Percentiles rank a stretch among this genome's conserved stretches.
Conservation (phyloP, 2,329 filamentous ascomycete species). For the Cercospora sp. region DNA sequence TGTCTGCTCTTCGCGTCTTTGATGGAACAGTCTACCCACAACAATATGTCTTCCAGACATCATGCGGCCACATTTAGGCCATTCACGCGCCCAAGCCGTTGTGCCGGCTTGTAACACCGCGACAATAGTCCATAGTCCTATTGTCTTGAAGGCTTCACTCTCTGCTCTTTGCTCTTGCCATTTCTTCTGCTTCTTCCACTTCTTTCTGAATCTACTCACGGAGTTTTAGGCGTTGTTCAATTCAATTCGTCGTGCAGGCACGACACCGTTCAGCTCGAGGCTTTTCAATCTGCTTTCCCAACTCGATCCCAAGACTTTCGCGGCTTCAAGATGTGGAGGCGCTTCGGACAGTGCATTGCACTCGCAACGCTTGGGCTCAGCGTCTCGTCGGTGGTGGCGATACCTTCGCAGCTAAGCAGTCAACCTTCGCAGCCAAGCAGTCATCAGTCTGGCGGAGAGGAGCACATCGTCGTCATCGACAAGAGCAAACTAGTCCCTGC, state of each 20-base stretch:
- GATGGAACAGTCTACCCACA: neutral
- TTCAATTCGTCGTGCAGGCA: neutral
- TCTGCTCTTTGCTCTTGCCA: neutral
- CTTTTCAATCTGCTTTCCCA: neutral
- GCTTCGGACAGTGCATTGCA: neutral
- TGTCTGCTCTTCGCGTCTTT: neutral
- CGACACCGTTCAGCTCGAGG: neutral
- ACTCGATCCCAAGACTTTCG: neutral
- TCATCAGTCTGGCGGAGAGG: constrained; percentile 32
- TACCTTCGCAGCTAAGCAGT: neutral
- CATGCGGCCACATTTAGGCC: neutral
- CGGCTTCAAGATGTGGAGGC: neutral
- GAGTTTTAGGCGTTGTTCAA: neutral
- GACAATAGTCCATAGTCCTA: neutral
- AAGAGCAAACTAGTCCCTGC: constrained; percentile 35
- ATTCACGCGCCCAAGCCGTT: neutral
- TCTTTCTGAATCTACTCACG: constrained; percentile 1
- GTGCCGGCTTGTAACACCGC: neutral
- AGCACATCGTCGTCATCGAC: constrained; percentile 44
- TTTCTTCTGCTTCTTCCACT: neutral
- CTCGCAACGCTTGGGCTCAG: neutral
- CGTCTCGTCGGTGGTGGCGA: neutral
- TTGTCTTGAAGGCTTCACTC: neutral
- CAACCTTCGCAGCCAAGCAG: constrained; percentile 16
- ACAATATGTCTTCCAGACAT: neutral